Conservation (phyloP, 352 stramenopile genomes). For the Ophiocytium majus region DNA sequence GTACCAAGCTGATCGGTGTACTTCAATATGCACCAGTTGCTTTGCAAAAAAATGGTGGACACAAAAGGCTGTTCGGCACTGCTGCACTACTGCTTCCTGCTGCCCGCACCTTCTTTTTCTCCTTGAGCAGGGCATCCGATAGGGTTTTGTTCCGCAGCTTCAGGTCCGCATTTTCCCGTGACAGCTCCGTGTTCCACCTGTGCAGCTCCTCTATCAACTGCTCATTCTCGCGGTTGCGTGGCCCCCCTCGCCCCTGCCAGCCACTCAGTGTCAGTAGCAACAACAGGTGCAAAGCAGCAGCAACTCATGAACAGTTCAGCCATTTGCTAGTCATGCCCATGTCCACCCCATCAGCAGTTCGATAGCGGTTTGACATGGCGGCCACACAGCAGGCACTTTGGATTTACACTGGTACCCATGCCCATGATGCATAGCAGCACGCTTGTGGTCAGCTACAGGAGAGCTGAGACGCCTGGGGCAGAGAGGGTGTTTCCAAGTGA, state of each 20-base stretch:
- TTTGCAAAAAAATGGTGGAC: no score
- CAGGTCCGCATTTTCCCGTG: slow-evolving; percentile 40
- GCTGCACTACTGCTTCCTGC: no score
- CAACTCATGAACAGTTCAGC: background rate
- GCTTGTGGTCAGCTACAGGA: background rate
- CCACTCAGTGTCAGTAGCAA: background rate
- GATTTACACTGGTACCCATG: no score
- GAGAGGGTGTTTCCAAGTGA: background rate
- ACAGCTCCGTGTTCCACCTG: slow-evolving; percentile 31
- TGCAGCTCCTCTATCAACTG: slow-evolving; percentile 45
- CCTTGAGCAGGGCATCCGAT: slow-evolving; percentile 31
- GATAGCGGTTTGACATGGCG: no score
- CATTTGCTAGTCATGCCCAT: background rate
- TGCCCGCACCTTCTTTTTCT: slow-evolving; percentile 48
- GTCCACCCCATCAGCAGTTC: no score
- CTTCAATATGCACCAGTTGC: no score
- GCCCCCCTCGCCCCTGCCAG: slow-evolving; percentile 13
- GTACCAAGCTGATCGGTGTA: no score
- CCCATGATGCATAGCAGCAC: background rate
- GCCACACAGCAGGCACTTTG: no score
- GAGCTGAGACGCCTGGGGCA: background rate
- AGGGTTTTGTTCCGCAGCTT: slow-evolving; percentile 47
- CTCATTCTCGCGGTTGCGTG: slow-evolving; percentile 52
- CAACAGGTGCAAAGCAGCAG: background rate
- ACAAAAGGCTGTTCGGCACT: no score